Evolutionary conservation across 768 basidiomycete species (phyloP).

Genomic region (Lyophyllum decastes): DNA sequence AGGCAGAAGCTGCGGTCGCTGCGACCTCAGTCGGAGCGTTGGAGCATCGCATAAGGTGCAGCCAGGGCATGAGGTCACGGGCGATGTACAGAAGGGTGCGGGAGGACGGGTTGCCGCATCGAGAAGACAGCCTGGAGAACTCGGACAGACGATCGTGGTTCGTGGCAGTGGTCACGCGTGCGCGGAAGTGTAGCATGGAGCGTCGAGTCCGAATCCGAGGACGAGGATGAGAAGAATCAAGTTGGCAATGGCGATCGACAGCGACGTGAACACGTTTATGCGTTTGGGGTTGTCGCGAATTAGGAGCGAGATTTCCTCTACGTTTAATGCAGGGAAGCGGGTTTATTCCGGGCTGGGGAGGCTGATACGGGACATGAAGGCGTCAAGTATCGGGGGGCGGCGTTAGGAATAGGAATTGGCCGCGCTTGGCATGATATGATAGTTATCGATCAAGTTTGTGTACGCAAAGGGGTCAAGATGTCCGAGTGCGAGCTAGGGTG

Average conservation of each 20-base stretch:
- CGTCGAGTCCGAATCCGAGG: not conserved
- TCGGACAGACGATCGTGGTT: not conserved
- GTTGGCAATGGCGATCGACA: not conserved
- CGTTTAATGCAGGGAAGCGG: not conserved
- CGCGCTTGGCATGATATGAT: not conserved
- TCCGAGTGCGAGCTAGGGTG: not conserved
- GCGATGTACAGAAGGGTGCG: not conserved
- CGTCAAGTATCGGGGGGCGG: not conserved
- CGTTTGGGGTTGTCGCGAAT: not conserved
- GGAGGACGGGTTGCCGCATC: not conserved
- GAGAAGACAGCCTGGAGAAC: not conserved
- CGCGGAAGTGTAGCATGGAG: not conserved
- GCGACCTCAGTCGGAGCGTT: not conserved
- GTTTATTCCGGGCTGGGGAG: not conserved
- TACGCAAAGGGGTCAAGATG: not conserved
- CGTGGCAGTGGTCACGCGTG: not conserved
- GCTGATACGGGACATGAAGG: not conserved
- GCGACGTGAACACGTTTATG: not conserved
- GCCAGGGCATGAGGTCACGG: not conserved
- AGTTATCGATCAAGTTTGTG: not conserved
- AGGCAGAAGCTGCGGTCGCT: not conserved
- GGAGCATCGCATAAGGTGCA: not conserved
- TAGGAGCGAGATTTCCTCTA: not conserved
- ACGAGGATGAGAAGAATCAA: not conserved
- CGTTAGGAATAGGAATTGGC: not conserved